phyloP scores from a whole-genome alignment of 164 flowering plant species.

The Liriodendron chinense region DNA sequence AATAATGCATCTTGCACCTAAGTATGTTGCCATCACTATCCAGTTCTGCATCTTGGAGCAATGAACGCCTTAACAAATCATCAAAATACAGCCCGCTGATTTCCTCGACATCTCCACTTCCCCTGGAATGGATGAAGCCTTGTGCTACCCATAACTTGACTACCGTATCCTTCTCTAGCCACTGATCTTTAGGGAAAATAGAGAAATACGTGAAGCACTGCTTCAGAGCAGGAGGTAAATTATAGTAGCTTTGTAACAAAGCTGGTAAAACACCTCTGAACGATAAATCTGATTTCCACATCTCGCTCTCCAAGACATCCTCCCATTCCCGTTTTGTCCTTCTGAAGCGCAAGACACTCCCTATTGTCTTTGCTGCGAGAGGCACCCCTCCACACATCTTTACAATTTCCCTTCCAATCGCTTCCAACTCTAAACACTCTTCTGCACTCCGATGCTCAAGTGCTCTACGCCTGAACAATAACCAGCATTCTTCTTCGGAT shows the following conservation, averaged over 20 bases:
- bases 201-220: slow-evolving; percentile 7
- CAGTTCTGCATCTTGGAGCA: neutral
- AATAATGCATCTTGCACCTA: neutral
- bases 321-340: too few relatives aligned
- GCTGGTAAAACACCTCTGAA: neutral
- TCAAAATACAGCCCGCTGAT: neutral
- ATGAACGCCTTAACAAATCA: neutral
- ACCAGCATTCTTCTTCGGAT: too few relatives aligned
- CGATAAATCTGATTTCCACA: too few relatives aligned
- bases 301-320: too few relatives aligned
- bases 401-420: too few relatives aligned
- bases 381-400: too few relatives aligned
- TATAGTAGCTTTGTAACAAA: slow-evolving; percentile 1
- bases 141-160: slow-evolving; percentile 10
- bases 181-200: neutral
- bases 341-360: too few relatives aligned
- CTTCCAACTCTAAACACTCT: too few relatives aligned
- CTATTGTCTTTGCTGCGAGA: too few relatives aligned
- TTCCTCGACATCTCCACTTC: neutral
- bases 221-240: neutral
- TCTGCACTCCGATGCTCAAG: too few relatives aligned
- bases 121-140: neutral
- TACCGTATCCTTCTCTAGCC: neutral
- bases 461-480: too few relatives aligned
- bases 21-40: neutral